phyloP scores from a whole-genome alignment of 192 early-diverging fungal species.

The Mortierella antarctica region DNA sequence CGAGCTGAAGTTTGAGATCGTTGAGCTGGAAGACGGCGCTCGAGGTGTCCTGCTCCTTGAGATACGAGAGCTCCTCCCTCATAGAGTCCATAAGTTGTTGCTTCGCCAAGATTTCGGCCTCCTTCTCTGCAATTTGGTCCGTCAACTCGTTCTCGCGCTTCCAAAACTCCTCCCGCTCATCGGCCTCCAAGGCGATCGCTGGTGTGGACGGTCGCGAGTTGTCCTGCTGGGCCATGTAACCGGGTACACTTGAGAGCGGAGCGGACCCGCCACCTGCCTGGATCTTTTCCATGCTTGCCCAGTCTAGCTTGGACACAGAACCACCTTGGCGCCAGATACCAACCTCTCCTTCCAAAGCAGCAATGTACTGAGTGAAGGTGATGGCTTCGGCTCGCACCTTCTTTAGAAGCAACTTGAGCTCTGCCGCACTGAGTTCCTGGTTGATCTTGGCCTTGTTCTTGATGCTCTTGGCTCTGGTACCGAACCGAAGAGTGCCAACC shows the following conservation, averaged over 20 bases:
- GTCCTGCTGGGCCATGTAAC: slow-evolving; percentile 61
- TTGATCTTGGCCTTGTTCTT: slow-evolving; percentile 99
- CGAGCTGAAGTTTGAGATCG: slow-evolving; percentile 85
- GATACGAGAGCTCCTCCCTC: slow-evolving; percentile 78
- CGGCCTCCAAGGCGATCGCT: slow-evolving; percentile 78
- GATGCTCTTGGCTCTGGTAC: slow-evolving; percentile 98
- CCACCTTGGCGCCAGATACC: slow-evolving; percentile 89
- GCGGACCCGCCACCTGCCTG: slow-evolving; percentile 52
- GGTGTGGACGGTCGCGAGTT: slow-evolving; percentile 80
- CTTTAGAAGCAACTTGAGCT: slow-evolving; percentile 96
- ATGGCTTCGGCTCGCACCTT: slow-evolving; percentile 85
- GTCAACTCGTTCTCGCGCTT: slow-evolving; percentile 95
- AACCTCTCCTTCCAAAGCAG: slow-evolving; percentile 90
- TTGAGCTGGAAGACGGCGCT: slow-evolving; percentile 68
- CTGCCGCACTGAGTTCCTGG: slow-evolving; percentile 92
- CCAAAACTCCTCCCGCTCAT: slow-evolving; percentile 96
- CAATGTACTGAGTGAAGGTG: slow-evolving; percentile 85
- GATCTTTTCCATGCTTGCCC: slow-evolving; percentile 67
- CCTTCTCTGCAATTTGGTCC: slow-evolving; percentile 93
- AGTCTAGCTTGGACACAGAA: slow-evolving; percentile 69
- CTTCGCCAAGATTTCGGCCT: slow-evolving; percentile 77
- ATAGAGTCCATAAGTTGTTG: slow-evolving; percentile 68
- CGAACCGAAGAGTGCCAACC: slow-evolving; percentile 92
- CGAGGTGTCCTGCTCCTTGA: slow-evolving; percentile 71
- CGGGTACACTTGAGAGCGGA: slow-evolving; percentile 53